A percentile compares a stretch with the other conserved stretches of the same genome.
Conservation (phyloP, 345 rosid genomes). For the Eucalyptus tenuipes region DNA sequence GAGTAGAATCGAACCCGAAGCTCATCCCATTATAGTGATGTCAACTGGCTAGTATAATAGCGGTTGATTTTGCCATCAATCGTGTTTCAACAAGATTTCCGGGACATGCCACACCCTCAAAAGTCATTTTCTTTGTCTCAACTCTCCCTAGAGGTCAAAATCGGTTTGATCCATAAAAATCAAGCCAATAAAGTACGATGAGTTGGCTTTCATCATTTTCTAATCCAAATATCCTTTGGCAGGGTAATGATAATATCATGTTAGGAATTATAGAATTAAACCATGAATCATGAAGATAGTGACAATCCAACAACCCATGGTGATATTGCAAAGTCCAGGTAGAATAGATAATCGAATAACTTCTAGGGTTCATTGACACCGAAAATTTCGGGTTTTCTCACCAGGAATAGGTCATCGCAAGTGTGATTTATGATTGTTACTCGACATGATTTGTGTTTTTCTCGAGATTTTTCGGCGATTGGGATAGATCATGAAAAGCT, state of each 20-base stretch:
- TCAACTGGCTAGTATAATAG: not conserved
- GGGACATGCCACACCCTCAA: not conserved
- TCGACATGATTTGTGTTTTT: not conserved
- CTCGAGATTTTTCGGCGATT: rapidly evolving
- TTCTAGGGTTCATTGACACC: not conserved
- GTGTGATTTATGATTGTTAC: not conserved
- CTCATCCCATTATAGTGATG: not conserved
- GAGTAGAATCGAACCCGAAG: not conserved
- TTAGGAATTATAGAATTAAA: not conserved
- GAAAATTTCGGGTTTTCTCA: not conserved
- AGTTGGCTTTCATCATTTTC: not conserved
- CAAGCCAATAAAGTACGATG: not conserved
- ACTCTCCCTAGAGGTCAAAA: not conserved
- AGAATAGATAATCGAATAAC: not conserved
- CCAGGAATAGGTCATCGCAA: not conserved
- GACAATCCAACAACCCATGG: not conserved
- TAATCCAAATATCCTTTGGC: not conserved
- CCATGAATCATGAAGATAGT: not conserved
- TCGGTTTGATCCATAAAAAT: not conserved
- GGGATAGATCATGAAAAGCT: not conserved
- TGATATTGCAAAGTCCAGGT: not conserved
- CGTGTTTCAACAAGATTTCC: not conserved
- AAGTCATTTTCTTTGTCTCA: not conserved
- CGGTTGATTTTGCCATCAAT: not conserved
- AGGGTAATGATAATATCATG: not conserved